Evolutionary conservation across 2,329 filamentous ascomycete species (phyloP).

Genomic region (Fusarium sp.): DNA sequence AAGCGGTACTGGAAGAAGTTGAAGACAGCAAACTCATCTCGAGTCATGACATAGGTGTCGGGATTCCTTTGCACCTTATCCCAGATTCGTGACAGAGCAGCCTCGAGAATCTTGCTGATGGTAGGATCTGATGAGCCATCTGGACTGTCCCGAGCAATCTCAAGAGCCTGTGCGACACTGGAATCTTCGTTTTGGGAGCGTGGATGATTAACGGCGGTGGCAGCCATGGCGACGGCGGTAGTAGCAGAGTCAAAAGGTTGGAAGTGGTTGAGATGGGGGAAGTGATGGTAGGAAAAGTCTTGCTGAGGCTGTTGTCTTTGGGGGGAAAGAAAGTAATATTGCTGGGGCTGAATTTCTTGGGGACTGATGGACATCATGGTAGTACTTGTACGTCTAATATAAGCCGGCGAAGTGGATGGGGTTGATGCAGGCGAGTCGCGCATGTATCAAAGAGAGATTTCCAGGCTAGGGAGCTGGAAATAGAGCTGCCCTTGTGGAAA

Average conservation of each 20-base stretch:
- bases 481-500: slow-evolving; percentile 42
- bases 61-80: slow-evolving; percentile 73
- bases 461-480: slow-evolving; percentile 47
- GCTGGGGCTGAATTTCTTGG: slow-evolving; percentile 44
- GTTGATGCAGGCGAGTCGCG: slow-evolving; percentile 48
- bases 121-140: slow-evolving; percentile 73
- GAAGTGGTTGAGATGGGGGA: slow-evolving; percentile 33
- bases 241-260: slow-evolving; percentile 26
- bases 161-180: slow-evolving; percentile 75
- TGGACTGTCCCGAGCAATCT: slow-evolving; percentile 80
- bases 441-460: slow-evolving; percentile 48
- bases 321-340: slow-evolving; percentile 44
- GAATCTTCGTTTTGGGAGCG: slow-evolving; percentile 51
- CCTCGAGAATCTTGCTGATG: slow-evolving; percentile 74
- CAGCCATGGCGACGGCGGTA: slow-evolving; percentile 36
- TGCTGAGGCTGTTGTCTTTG: slow-evolving; percentile 39
- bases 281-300: slow-evolving; percentile 35
- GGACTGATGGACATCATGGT: slow-evolving; percentile 49
- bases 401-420: slow-evolving; percentile 46
- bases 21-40: slow-evolving; percentile 86
- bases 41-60: slow-evolving; percentile 77
- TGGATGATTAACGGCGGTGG: slow-evolving; percentile 32
- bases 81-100: slow-evolving; percentile 75
- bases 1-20: slow-evolving; percentile 84
- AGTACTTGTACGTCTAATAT: slow-evolving; percentile 48